These are phyloP conservation scores for Phytophthora citricola DNA, from an alignment of 352 stramenopile genomes.

Conservation along the genomic window DNA sequence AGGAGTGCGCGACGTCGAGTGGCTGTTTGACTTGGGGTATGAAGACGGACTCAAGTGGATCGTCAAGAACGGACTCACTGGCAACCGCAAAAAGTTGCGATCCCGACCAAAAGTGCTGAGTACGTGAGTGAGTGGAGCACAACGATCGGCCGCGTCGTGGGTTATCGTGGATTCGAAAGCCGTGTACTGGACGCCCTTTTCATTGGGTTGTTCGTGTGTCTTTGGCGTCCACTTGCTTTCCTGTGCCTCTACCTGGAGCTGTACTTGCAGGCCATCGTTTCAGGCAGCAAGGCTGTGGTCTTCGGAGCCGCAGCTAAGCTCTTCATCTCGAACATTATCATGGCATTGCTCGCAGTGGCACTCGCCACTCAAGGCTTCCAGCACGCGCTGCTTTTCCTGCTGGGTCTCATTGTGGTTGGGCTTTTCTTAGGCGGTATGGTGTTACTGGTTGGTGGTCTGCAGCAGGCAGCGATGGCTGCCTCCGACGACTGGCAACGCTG, in stretches of 20 bases:
- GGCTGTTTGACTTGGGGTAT: slow-evolving; percentile 88
- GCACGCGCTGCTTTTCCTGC: slow-evolving; percentile 63
- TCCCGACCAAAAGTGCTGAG: slow-evolving; percentile 55
- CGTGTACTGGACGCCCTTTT: slow-evolving; percentile 76
- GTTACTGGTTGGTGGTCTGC: slow-evolving; percentile 65
- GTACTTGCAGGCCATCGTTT: slow-evolving; percentile 71
- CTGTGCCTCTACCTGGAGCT: slow-evolving; percentile 84
- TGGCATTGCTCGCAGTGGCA: slow-evolving; percentile 49
- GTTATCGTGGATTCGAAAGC: slow-evolving; percentile 76
- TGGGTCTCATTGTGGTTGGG: slow-evolving; percentile 48
- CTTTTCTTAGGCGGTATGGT: slow-evolving; percentile 68
- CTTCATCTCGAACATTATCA: slow-evolving; percentile 60
- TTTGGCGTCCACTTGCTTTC: slow-evolving; percentile 84
- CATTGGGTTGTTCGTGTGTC: slow-evolving; percentile 67
- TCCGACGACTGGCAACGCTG: slow-evolving; percentile 78
- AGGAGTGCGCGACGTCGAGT: slow-evolving; percentile 72
- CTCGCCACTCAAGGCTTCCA: slow-evolving; percentile 62
- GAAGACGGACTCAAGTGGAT: slow-evolving; percentile 80
- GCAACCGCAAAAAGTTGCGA: slow-evolving; percentile 41
- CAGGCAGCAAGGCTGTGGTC: slow-evolving; percentile 71
- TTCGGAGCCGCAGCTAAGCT: slow-evolving; percentile 74
- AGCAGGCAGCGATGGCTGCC: slow-evolving; percentile 52
- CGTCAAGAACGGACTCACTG: slow-evolving; percentile 48
- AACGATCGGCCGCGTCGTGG: slow-evolving; percentile 69
- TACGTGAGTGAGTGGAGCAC: slow-evolving; percentile 72